Evolutionary conservation across 1,139 yeast genomes (phyloP), one percentile per base, ranked within the genome.

Genomic region (Kodamaea sp.): DNA sequence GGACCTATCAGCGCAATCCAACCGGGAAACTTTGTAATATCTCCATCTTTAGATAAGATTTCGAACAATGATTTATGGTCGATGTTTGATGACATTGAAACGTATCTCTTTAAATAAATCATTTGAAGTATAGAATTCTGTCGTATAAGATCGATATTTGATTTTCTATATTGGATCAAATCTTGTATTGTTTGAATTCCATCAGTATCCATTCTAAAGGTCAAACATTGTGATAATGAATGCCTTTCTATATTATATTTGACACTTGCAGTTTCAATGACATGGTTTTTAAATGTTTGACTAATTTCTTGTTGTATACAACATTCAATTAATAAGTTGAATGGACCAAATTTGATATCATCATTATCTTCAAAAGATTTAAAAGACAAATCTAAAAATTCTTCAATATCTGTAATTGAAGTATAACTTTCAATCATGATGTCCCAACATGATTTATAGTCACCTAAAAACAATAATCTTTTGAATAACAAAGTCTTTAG

Each of bases 391-490:
- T 63, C 71, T 24, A 68, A 49, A 27, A 60, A 53, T 5, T 65
- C 73, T 42, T 70, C 75, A 12, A 70, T 47, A 39, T 69, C 75
- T 10, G 55, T 54, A 8, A 70, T 52, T 5, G 71, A 57, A 11
- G 62, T 50, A 20, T 54, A 45, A 3, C 51, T 54, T n/a, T 58
- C 58, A 9, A 57, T 36, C 29, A 63, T 47, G 7, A 60, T 43
- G 9, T 46, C 44, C 74, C 75, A 70, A 36, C 67, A 58, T 8
- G 47, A 47, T 4, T 45, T 45, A 52, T 60, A 70, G 30, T 52
- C 53, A 32, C 58, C 50, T 44, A 69, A 73, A 38, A 54, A 66
- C 7, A 62, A 43, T 24, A 70, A 51, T 30, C 70, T 45, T 27
- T 52, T 49, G 20, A 65, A 46, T 4, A 63, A 44, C 24, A 65